These are phyloP conservation scores for Naganishia cerealis DNA, from an alignment of 1,284 basidiomycete species.

Conservation along the genomic window DNA sequence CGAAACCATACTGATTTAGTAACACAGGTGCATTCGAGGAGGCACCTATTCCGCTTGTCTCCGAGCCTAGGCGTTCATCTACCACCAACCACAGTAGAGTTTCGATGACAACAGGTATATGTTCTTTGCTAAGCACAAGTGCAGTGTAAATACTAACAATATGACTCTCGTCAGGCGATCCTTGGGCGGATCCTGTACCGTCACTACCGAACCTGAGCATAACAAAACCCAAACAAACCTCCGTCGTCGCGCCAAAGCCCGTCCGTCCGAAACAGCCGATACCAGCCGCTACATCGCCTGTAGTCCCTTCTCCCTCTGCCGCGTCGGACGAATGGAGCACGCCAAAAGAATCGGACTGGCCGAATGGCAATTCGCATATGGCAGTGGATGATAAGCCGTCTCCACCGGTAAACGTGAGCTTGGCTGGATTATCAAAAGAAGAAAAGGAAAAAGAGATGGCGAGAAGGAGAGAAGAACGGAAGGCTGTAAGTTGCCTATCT, in stretches of 20 bases:
- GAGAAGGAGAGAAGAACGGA: slow-evolving; percentile 79
- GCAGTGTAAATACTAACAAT: not conserved
- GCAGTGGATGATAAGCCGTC: slow-evolving; percentile 41
- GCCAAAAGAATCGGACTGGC: slow-evolving; percentile 36
- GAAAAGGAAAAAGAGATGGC: slow-evolving; percentile 87
- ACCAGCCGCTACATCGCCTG: slow-evolving; percentile 17
- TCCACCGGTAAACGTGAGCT: slow-evolving; percentile 41
- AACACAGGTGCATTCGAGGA: slow-evolving; percentile 75
- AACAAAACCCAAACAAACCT: slow-evolving; percentile 21
- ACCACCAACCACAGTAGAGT: slow-evolving; percentile 16
- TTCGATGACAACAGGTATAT: slow-evolving; percentile 24
- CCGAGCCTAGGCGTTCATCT: slow-evolving; percentile 42
- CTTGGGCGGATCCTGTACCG: slow-evolving; percentile 5
- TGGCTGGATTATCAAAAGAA: slow-evolving; percentile 68
- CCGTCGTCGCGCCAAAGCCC: slow-evolving; percentile 15
- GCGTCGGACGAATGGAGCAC: slow-evolving; percentile 27
- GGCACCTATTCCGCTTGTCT: slow-evolving; percentile 56
- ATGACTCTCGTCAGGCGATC: slow-evolving; percentile 19
- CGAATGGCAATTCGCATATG: slow-evolving; percentile 38
- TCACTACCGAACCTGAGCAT: slow-evolving; percentile 6
- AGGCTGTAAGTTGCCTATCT: slow-evolving; percentile 52
- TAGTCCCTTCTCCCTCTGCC: slow-evolving; percentile 18
- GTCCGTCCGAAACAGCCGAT: slow-evolving; percentile 44
- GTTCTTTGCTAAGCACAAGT: not conserved
- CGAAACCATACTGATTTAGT: slow-evolving; percentile 8